These are phyloP conservation scores for Hypocreales sp. DNA, from an alignment of 2,329 filamentous ascomycete species.

Conservation along the genomic window DNA sequence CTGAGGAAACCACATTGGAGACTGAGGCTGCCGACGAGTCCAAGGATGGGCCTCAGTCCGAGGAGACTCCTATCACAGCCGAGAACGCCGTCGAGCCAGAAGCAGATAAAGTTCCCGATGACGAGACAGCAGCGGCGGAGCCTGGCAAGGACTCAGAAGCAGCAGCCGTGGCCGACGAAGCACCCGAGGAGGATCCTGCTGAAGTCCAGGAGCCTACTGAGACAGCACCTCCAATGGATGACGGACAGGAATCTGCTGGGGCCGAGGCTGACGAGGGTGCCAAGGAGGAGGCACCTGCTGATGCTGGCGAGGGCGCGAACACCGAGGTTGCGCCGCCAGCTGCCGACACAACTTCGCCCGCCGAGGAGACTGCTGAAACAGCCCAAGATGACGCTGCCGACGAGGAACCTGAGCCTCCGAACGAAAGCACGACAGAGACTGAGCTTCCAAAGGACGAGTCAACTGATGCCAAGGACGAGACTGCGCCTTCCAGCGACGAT, in stretches of 20 bases:
- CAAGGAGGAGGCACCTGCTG: conserved; percentile 1
- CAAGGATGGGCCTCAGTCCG: neutral
- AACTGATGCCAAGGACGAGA: too few species aligned
- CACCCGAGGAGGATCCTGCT: neutral
- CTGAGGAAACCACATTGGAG: too few species aligned
- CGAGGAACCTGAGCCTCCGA: neutral
- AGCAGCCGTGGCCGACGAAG: neutral
- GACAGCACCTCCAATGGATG: neutral
- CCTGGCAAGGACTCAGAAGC: neutral
- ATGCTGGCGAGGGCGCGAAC: too few species aligned
- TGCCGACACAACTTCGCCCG: too few species aligned
- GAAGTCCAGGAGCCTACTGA: neutral
- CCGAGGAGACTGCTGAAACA: conserved; percentile 1
- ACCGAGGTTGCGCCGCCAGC: too few species aligned
- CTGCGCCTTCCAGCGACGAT: too few species aligned
- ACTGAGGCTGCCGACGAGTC: neutral
- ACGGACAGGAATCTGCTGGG: neutral
- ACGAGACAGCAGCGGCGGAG: neutral
- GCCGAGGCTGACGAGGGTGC: conserved; percentile 1
- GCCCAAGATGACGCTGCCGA: neutral
- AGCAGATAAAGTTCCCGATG: neutral
- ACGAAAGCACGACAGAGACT: too few species aligned
- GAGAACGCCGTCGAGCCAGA: neutral
- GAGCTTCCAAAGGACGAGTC: too few species aligned
- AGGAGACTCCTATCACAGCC: too few species aligned